These are phyloP conservation scores for Aspergillus jensenii DNA, from an alignment of 2,329 filamentous ascomycete genomes.

Conservation along the genomic window DNA sequence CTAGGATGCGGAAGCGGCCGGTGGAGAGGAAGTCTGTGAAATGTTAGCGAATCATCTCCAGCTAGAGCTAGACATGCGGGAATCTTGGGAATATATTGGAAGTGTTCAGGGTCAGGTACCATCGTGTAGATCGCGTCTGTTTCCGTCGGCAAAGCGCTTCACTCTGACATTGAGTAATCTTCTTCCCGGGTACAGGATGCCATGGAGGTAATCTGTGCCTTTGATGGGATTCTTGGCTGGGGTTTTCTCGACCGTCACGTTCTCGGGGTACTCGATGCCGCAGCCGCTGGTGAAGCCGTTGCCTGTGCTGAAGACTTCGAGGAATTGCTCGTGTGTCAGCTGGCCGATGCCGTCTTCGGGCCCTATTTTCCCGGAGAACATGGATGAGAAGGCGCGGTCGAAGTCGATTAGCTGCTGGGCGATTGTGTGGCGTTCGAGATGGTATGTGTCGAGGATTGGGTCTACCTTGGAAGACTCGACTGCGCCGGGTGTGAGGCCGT, in stretches of 20 bases:
- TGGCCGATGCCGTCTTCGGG: slow-evolving; percentile 21
- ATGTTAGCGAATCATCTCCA: not conserved
- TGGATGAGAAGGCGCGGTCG: slow-evolving; percentile 39
- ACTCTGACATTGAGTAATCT: slow-evolving; percentile 33
- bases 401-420: slow-evolving; percentile 41
- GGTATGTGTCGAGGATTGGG: slow-evolving; percentile 37
- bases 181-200: slow-evolving; percentile 36
- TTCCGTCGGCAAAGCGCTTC: slow-evolving; percentile 39
- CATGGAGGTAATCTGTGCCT: slow-evolving; percentile 36
- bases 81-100: not conserved
- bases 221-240: slow-evolving; percentile 23
- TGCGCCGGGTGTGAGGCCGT: slow-evolving; percentile 34
- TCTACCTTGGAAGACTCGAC: slow-evolving; percentile 15
- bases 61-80: no score
- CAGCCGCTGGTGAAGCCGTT: slow-evolving; percentile 42
- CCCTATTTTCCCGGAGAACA: slow-evolving; percentile 42
- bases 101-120: slow-evolving; percentile 20
- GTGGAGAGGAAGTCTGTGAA: slow-evolving; percentile 35
- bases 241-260: slow-evolving; percentile 26
- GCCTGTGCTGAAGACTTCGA: slow-evolving; percentile 37
- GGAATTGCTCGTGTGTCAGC: slow-evolving; percentile 36
- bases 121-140: slow-evolving; percentile 36
- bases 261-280: slow-evolving; percentile 39
- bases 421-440: slow-evolving; percentile 37
- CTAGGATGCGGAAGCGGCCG: slow-evolving; percentile 39